Evolutionary conservation across 2,329 filamentous ascomycete species (phyloP).

Genomic region (Malbranchea zuffiana): DNA sequence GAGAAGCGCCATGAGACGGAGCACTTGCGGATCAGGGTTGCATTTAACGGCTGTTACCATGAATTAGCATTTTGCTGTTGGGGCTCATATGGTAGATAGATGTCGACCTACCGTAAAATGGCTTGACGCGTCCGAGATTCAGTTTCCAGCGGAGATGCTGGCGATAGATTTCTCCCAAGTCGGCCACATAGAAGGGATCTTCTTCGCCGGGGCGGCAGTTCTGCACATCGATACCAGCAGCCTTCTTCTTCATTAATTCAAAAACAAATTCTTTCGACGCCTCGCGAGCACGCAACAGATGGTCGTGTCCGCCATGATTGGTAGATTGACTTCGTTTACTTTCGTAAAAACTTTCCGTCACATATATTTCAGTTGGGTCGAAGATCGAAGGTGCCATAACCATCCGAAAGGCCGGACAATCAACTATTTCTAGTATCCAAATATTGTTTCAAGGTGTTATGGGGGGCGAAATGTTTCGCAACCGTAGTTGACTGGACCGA

Average conservation of each 20-base stretch:
- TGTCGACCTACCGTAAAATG: constrained; percentile 70
- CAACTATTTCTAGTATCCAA: constrained; percentile 8
- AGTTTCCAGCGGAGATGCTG: constrained; percentile 98
- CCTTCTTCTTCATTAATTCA: constrained; percentile 73
- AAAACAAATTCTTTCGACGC: constrained; percentile 71
- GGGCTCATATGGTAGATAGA: neutral
- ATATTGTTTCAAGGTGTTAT: constrained; percentile 50
- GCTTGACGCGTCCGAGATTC: constrained; percentile 82
- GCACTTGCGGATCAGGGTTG: constrained; percentile 84
- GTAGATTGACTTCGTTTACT: constrained; percentile 24
- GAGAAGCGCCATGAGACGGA: constrained; percentile 75
- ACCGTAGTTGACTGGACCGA: constrained; percentile 83
- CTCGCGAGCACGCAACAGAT: constrained; percentile 32
- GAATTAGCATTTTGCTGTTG: neutral
- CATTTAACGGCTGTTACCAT: constrained; percentile 74
- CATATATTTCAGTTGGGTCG: constrained; percentile 40
- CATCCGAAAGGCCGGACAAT: constrained; percentile 29
- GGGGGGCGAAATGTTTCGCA: constrained; percentile 91
- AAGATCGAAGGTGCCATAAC: constrained; percentile 63
- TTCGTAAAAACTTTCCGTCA: constrained; percentile 22
- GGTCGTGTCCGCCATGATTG: constrained; percentile 38
- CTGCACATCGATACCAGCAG: constrained; percentile 75
- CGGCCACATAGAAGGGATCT: constrained; percentile 95
- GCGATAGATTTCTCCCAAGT: constrained; percentile 96
- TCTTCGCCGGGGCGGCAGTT: constrained; percentile 84